A percentile compares a stretch with the other conserved stretches of the same genome.
Evolutionary conservation across 305 asterid genomes (phyloP).

Genomic region (Salvia sclarea): DNA sequence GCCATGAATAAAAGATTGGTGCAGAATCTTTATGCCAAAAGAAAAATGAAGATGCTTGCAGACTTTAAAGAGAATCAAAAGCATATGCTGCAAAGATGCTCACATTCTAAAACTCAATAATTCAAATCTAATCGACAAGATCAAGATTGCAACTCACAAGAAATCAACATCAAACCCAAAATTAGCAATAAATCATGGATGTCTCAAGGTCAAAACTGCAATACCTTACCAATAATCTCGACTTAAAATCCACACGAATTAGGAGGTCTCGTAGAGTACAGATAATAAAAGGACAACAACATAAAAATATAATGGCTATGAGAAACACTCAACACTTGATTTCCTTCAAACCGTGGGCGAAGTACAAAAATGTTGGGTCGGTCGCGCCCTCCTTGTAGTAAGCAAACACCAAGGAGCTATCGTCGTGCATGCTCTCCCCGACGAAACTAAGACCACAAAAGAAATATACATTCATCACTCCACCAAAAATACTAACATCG

Average conservation of each 20-base stretch:
- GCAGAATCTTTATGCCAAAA: not conserved
- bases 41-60: not conserved
- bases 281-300: not conserved
- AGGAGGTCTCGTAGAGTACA: not conserved
- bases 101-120: not conserved
- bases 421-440: conserved; percentile 83
- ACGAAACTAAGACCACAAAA: conserved; percentile 43
- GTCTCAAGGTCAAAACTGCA: not conserved
- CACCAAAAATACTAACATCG: not conserved
- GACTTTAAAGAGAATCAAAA: not conserved
- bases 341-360: conserved; percentile 70
- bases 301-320: not conserved
- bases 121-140: not conserved
- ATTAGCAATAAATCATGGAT: not conserved
- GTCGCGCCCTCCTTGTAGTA: conserved; percentile 74
- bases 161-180: not conserved
- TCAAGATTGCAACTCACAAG: conserved; percentile 19
- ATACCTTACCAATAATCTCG: not conserved
- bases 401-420: conserved; percentile 62
- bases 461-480: not conserved
- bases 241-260: not conserved
- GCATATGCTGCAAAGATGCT: conserved; percentile 23
- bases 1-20: not conserved
- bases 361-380: conserved; percentile 77
- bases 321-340: conserved; percentile 53